A percentile compares a stretch with the other conserved stretches of the same genome.
These are phyloP conservation scores for Colletotrichum sansevieriae DNA, from an alignment of 2,329 filamentous ascomycete species.

Conservation along the genomic window DNA sequence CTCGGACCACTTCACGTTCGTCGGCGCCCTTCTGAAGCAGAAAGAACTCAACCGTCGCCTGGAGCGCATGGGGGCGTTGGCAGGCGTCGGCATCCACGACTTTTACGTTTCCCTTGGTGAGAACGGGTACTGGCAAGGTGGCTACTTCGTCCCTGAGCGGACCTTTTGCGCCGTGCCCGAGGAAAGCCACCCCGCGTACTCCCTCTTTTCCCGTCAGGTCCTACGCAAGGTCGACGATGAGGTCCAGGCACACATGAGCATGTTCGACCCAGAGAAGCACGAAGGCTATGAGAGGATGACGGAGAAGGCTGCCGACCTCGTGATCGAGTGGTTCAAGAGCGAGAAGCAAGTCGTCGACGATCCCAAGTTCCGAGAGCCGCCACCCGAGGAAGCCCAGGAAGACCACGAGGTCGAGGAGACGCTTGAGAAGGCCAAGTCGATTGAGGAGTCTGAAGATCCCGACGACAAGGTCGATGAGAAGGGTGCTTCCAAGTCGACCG, in stretches of 20 bases:
- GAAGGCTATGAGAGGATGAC: slow-evolving; percentile 74
- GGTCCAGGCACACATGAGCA: slow-evolving; percentile 76
- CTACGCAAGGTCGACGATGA: slow-evolving; percentile 78
- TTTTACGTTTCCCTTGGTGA: slow-evolving; percentile 83
- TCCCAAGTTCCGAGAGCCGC: slow-evolving; percentile 56
- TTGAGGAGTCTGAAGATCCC: slow-evolving; percentile 45
- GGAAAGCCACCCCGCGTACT: slow-evolving; percentile 57
- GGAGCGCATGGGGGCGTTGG: slow-evolving; percentile 69
- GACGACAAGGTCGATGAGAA: slow-evolving; percentile 42
- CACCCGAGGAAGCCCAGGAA: slow-evolving; percentile 52
- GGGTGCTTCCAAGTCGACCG: slow-evolving; percentile 28
- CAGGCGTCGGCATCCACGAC: slow-evolving; percentile 77
- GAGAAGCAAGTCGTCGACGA: slow-evolving; percentile 61
- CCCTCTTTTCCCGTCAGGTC: slow-evolving; percentile 65
- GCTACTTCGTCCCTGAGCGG: slow-evolving; percentile 73
- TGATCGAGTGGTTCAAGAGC: slow-evolving; percentile 68
- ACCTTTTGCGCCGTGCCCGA: slow-evolving; percentile 83
- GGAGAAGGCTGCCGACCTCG: slow-evolving; percentile 67
- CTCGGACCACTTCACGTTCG: slow-evolving; percentile 86
- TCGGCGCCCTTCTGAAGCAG: slow-evolving; percentile 81
- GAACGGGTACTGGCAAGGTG: slow-evolving; percentile 73
- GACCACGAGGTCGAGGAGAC: slow-evolving; percentile 50
- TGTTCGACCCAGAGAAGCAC: slow-evolving; percentile 75
- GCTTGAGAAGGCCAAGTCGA: slow-evolving; percentile 47
- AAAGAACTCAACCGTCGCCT: slow-evolving; percentile 79